Evolutionary conservation across 345 rosid species (phyloP).

Genomic region (Camelina neglecta): DNA sequence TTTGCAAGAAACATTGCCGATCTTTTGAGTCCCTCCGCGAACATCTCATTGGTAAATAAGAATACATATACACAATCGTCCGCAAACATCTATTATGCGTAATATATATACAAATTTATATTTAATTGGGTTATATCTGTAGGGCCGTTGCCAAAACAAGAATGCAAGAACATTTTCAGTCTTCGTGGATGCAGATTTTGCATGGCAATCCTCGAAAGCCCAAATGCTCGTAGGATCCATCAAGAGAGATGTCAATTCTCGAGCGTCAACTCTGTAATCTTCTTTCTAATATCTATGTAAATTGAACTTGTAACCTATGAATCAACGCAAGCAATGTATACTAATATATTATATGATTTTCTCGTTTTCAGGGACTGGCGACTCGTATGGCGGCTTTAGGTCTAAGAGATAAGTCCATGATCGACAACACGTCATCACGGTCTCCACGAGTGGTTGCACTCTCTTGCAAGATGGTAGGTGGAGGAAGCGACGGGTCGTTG

Average conservation of each 20-base stretch:
- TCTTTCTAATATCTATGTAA: background rate
- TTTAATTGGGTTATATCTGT: background rate
- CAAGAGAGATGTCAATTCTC: constrained; percentile 81
- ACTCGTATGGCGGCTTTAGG: constrained; percentile 71
- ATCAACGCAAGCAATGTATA: background rate
- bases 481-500: constrained; percentile 86
- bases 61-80: background rate
- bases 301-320: background rate
- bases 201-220: constrained; percentile 63
- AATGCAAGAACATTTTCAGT: constrained; percentile 78
- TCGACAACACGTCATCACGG: constrained; percentile 54
- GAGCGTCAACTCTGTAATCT: constrained; percentile 46
- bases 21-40: constrained; percentile 93
- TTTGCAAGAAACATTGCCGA: constrained; percentile 85
- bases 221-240: constrained; percentile 66
- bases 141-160: constrained; percentile 93
- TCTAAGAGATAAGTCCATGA: constrained; percentile 56
- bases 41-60: constrained; percentile 73
- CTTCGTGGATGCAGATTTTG: constrained; percentile 82
- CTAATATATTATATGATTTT: background rate
- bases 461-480: constrained; percentile 95
- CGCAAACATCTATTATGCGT: background rate
- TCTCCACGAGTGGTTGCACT: constrained; percentile 70
- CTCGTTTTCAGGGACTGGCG: constrained; percentile 50
- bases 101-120: too few species aligned